Percentiles rank a stretch among this genome's conserved stretches.
Evolutionary conservation across 495 filamentous ascomycete species (phyloP).

Genomic region (Annulohypoxylon stygium): DNA sequence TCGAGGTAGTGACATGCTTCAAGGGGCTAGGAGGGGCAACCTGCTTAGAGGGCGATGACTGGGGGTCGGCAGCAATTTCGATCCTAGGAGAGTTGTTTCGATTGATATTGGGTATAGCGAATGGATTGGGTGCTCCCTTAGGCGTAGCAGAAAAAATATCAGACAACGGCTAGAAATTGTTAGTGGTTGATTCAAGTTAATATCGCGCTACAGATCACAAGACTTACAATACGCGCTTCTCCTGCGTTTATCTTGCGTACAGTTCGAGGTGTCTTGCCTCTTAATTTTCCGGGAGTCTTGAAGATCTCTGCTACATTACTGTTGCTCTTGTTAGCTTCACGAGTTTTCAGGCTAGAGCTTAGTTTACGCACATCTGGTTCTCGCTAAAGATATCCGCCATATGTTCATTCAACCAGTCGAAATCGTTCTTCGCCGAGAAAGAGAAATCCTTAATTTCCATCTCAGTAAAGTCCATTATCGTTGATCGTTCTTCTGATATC

Average conservation of each 20-base stretch:
- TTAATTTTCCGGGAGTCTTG: slow-evolving; percentile 94
- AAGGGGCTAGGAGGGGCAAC: slow-evolving; percentile 34
- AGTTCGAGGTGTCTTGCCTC: slow-evolving; percentile 93
- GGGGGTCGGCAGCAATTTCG: slow-evolving; percentile 54
- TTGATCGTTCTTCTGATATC: slow-evolving; percentile 65
- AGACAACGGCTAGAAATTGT: slow-evolving; percentile 76
- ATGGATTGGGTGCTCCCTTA: slow-evolving; percentile 61
- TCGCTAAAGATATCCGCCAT: slow-evolving; percentile 93
- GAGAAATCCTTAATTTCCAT: slow-evolving; percentile 88
- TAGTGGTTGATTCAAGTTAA: slow-evolving; percentile 30
- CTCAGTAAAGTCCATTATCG: slow-evolving; percentile 63
- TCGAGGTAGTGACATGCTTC: slow-evolving; percentile 37
- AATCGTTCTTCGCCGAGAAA: slow-evolving; percentile 87
- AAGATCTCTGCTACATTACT: slow-evolving; percentile 92
- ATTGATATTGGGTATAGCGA: slow-evolving; percentile 52
- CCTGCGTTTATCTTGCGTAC: slow-evolving; percentile 74
- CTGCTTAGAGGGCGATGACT: slow-evolving; percentile 39
- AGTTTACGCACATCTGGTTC: slow-evolving; percentile 77
- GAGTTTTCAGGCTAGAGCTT: background rate
- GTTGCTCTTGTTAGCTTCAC: slow-evolving; percentile 54
- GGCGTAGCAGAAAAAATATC: slow-evolving; percentile 78
- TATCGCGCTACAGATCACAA: slow-evolving; percentile 2
- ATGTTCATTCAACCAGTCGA: slow-evolving; percentile 97
- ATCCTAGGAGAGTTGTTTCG: slow-evolving; percentile 56
- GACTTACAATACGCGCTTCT: slow-evolving; percentile 76